phyloP scores from a whole-genome alignment of 768 basidiomycete genomes.

The Lactarius quietus region DNA sequence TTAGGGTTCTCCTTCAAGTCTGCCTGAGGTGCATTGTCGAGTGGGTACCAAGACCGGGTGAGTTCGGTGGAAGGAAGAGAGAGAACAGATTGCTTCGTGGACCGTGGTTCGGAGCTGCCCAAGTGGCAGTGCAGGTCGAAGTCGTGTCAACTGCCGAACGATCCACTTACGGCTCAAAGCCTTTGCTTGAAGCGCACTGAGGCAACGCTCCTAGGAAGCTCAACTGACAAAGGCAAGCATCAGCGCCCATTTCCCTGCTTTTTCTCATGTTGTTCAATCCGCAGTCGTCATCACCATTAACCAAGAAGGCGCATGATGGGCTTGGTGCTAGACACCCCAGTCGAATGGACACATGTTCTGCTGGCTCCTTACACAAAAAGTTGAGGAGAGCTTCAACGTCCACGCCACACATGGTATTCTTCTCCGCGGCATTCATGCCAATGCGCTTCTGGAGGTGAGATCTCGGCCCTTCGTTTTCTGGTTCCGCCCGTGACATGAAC shows the following conservation, averaged over 20 bases:
- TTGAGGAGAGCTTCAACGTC: too few relatives aligned
- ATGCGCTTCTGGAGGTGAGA: too few relatives aligned
- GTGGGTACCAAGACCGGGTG: not conserved
- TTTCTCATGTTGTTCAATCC: not conserved
- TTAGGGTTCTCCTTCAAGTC: not conserved
- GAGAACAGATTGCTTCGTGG: not conserved
- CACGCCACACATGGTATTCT: too few relatives aligned
- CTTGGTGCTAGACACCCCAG: too few relatives aligned
- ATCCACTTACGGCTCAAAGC: not conserved
- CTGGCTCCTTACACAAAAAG: too few relatives aligned
- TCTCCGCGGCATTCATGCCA: too few relatives aligned
- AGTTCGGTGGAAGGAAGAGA: not conserved
- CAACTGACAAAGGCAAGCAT: not conserved
- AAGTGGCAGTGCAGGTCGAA: not conserved
- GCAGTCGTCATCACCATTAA: too few relatives aligned
- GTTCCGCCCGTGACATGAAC: too few relatives aligned
- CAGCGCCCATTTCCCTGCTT: not conserved
- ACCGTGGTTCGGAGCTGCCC: not conserved
- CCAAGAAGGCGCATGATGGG: too few relatives aligned
- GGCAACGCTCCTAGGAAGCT: not conserved
- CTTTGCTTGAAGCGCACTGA: not conserved
- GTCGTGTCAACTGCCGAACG: constrained; percentile 3
- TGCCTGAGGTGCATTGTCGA: constrained; percentile 11
- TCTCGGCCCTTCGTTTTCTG: too few relatives aligned
- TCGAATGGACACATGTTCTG: too few relatives aligned